These are phyloP conservation scores for Phaeoacremonium minimum DNA, from an alignment of 2,329 filamentous ascomycete species.

Conservation along the genomic window DNA sequence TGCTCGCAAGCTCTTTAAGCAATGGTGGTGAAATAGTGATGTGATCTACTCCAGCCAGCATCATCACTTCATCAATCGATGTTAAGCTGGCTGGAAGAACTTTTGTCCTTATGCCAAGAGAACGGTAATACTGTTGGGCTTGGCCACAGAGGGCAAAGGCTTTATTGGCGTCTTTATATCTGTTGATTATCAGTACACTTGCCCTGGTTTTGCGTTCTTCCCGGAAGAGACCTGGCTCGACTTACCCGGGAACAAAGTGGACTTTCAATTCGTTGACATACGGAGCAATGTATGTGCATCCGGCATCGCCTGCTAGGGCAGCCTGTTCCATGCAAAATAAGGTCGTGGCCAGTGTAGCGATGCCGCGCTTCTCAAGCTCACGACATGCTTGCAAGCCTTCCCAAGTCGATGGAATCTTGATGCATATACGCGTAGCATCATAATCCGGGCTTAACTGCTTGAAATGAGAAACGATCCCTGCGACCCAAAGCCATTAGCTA, in stretches of 20 bases:
- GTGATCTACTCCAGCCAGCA: slow-evolving; percentile 51
- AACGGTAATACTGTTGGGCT: slow-evolving; percentile 48
- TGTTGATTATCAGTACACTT: too few relatives aligned
- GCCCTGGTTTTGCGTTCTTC: not conserved
- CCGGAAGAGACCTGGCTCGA: slow-evolving; percentile 1
- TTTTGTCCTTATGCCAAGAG: slow-evolving; percentile 34
- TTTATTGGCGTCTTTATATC: slow-evolving; percentile 42
- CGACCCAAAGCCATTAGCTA: too few relatives aligned
- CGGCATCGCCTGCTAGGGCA: slow-evolving; percentile 49
- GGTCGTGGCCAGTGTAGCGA: slow-evolving; percentile 58
- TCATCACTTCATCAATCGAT: slow-evolving; percentile 52
- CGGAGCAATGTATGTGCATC: slow-evolving; percentile 59
- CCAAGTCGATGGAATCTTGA: slow-evolving; percentile 62
- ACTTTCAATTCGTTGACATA: slow-evolving; percentile 64
- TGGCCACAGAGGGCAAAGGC: slow-evolving; percentile 45
- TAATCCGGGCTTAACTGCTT: slow-evolving; percentile 35
- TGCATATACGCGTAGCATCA: slow-evolving; percentile 47
- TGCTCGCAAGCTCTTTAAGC: slow-evolving; percentile 38
- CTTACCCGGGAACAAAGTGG: slow-evolving; percentile 49
- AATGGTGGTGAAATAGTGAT: slow-evolving; percentile 54
- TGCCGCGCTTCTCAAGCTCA: slow-evolving; percentile 44
- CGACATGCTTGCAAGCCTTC: slow-evolving; percentile 58
- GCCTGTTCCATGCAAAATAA: slow-evolving; percentile 61
- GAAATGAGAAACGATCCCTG: slow-evolving; percentile 48
- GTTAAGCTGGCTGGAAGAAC: slow-evolving; percentile 56